Evolutionary conservation across 2,329 filamentous ascomycete species (phyloP).

Genomic region (Hortaea sp.): DNA sequence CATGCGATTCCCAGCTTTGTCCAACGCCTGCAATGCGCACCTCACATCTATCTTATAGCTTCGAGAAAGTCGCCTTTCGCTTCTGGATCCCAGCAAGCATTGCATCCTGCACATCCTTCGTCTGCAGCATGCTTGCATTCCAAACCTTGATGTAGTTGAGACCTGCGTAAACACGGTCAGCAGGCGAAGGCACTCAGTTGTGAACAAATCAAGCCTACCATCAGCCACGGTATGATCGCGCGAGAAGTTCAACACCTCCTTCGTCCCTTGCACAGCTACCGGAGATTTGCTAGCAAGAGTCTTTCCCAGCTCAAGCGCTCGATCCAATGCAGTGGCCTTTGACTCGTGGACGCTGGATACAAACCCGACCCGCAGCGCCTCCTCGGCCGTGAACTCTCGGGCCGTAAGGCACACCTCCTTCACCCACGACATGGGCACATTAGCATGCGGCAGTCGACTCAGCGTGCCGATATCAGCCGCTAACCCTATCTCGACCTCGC

Average conservation of each 20-base stretch:
- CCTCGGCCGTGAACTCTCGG: conserved; percentile 56
- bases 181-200: background rate
- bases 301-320: conserved; percentile 53
- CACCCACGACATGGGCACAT: conserved; percentile 63
- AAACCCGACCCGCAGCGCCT: conserved; percentile 61
- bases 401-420: conserved; percentile 69
- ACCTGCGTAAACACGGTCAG: conserved; percentile 31
- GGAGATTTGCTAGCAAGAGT: conserved; percentile 73
- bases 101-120: conserved; percentile 63
- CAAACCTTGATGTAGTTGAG: conserved; percentile 77
- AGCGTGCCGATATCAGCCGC: conserved; percentile 72
- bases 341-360: conserved; percentile 54
- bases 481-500: conserved; percentile 74
- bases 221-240: conserved; percentile 69
- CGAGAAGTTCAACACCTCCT: conserved; percentile 74
- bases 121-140: conserved; percentile 79
- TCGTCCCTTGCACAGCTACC: conserved; percentile 77
- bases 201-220: conserved; percentile 38
- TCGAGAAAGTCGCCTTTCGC: conserved; percentile 72
- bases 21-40: background rate
- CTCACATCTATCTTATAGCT: conserved; percentile 46
- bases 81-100: conserved; percentile 68
- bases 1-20: too few relatives aligned
- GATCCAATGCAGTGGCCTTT: conserved; percentile 51
- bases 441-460: conserved; percentile 61